Base-by-base conservation (phyloP, 768 basidiomycete species). In the Xerocomellus intermedius region DNA sequence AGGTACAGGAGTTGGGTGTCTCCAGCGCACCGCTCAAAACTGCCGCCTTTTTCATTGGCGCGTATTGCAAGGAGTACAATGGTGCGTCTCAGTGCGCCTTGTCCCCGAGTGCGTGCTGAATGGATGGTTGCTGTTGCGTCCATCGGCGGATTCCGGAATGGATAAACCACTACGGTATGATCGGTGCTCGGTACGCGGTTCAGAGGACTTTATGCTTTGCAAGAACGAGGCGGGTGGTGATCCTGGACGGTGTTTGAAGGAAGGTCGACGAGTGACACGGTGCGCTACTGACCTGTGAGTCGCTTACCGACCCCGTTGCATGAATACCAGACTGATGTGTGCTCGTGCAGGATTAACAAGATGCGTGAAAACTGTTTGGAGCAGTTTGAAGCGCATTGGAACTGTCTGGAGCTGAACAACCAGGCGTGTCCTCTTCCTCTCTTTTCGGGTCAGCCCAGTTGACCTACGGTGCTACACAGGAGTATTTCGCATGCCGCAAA, bases 121-220 rank as follows among this genome's bases (percentile, higher is more conserved):
- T n/a, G 30, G 9, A 30, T 35, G 5, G 17, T 28, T 26, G 39
- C 39, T 43, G 16, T 37, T 57, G 0, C 22, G 14, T 30, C 17
- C 24, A 5, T 41, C 32, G 28, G 14, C n/a, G 36, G 52, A 30
- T 46, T 17, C 10, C 14, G 36, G 10, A 44, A 50, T 44, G 44
- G 14, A 26, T n/a, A 2, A 39, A 12, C 33, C 36, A 42, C 28
- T n/a, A 35, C 16, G 35, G 37, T 48, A 28, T 51, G 28, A 52
- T 49, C 32, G 47, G 17, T 37, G 36, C 21, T 28, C 6, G 24
- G 50, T 62, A 74, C 75, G 35, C 45, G 52, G 52, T 50, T 47
- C 67, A 91, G 91, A 93, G 82, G 90, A 93, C 76, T 93, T 92
- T 66, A 96, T 98, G 93, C 87, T 98, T 50, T 99, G 97, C 82